Base-by-base conservation (phyloP, 495 filamentous ascomycete genomes). In the Penicillium daleae region DNA sequence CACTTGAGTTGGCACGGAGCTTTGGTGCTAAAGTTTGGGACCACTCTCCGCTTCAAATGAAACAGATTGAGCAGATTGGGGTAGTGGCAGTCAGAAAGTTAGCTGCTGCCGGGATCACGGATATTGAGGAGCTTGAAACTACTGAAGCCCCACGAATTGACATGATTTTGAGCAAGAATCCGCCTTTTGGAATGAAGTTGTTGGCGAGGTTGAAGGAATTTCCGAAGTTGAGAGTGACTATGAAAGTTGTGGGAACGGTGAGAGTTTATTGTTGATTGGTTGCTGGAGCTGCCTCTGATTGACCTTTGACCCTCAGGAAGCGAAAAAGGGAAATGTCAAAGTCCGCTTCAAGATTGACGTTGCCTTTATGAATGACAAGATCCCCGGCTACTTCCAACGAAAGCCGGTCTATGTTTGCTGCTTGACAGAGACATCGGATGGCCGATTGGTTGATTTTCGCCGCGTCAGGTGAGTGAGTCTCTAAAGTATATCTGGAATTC, bases 21-120 rank as follows among this genome's bases (percentile, higher is more conserved):
- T 81, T 98, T 42, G 82, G 85, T 31, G 92, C 92, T 12, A 86
- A 84, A 60, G 89, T 87, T 4, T 98, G 96, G 96, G 96, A 98
- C 62, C 85, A 89, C 35, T 92, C 89, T 0, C 87, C 92, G 1
- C 81, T 89, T 19, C 91, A 97, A 58, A 85, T 99, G 72, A 93
- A 90, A 58, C 95, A 99, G 69, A 83, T 99, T 9, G 88, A 90
- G 4, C 85, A 88, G n/a, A 83, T 97, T 51, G 96, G 94, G 0
- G 80, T 88, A 15, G 92, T 88, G 3, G 83, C 86, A 6, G 87
- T 95, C 40, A 83, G 90, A 32, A 97, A 93, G 71, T 82, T 97
- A 40, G 87, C 87, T 8, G 82, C 81, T 58, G 86, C 86, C 39
- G 88, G 88, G 7, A 85, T 98, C 42, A 83, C 80, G 22, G 90